phyloP scores from a whole-genome alignment of 116 monocot genomes.

The Phalaenopsis hybrid region DNA sequence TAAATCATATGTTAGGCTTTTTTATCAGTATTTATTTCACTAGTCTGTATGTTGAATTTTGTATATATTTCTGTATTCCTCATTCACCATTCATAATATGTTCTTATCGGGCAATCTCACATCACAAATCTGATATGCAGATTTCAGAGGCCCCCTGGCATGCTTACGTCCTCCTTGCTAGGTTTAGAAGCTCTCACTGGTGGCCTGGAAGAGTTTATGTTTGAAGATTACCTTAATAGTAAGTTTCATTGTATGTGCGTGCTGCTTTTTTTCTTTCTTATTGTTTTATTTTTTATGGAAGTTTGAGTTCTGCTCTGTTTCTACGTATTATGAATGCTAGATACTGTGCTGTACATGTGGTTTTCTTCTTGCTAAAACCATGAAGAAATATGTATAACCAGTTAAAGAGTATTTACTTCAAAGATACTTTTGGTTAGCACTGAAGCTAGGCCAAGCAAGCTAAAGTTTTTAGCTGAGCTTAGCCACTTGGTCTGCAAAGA shows the following conservation, averaged over 20 bases:
- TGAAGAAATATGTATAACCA: not conserved
- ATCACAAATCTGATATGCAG: conserved; percentile 20
- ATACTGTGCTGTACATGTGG: not conserved
- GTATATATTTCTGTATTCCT: not conserved
- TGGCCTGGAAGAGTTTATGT: conserved; percentile 65
- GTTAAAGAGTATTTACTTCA: not conserved
- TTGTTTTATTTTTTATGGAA: not conserved
- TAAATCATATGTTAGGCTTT: not conserved
- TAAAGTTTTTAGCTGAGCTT: not conserved
- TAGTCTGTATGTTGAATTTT: not conserved
- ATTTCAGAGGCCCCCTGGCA: conserved; percentile 82
- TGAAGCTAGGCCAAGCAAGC: not conserved
- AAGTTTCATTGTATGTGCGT: not conserved
- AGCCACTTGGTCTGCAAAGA: not conserved
- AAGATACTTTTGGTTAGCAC: not conserved
- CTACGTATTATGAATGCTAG: not conserved
- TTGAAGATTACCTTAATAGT: conserved; percentile 89
- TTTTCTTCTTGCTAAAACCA: not conserved
- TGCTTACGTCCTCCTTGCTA: conserved; percentile 74
- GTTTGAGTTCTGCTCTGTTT: not conserved
- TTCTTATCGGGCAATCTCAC: not conserved
- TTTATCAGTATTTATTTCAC: not conserved
- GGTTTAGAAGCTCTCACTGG: conserved; percentile 76
- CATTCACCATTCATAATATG: not conserved
- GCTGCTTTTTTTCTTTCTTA: not conserved